Evolutionary conservation across 371 early-diverging fungal genomes (phyloP), one percentile per base, ranked within the genome.

Genomic region (Haplosporangium sp.): DNA sequence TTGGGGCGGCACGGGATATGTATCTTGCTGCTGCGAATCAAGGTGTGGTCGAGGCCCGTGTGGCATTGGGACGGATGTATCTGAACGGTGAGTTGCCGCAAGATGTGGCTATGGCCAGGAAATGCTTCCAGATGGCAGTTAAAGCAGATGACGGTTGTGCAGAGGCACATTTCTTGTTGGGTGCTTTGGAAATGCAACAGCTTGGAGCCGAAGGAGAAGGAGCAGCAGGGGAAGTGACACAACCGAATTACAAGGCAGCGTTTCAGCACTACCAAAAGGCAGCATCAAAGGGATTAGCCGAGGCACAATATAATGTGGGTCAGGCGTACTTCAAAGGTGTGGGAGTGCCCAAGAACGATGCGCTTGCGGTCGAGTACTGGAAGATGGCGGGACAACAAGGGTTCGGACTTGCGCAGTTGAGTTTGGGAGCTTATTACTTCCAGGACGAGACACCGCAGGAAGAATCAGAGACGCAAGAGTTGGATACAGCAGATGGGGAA

Each of bases 361-460:
- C 68, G 2, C 38, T 79, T 45, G 79, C 79, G 2, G 62, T 79
- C 41, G 79, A 79, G 59, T 79, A 79, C 54, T 79, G 79, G 79
- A 79, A 79, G 41, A 79, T 79, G 79, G 54, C 73, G 5, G 79
- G 65, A 0, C 68, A 73, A 23, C 79, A 79, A 55, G 79, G 79
- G 2, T 79, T 72, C 55, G 79, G 79, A 5, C 53, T 79, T 54
- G 79, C 79, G 0, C 79, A 77, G 43, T 41, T 77, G 64, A 72
- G 65, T 65, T 50, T 79, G 16, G 79, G 79, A 12, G 69, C 73
- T 8, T 79, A 79, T 50, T 79, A 68, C 61, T 79, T 79, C n/a
- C 79, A 79, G 42, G 69, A 79, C 11, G 73, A 79, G 40, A 55
- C 52, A 11, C 66, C 70, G 13, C 61, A 59, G 12, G 18, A n/a